Evolutionary conservation across 2,329 filamentous ascomycete species (phyloP).

Genomic region (Penicillium sp.): DNA sequence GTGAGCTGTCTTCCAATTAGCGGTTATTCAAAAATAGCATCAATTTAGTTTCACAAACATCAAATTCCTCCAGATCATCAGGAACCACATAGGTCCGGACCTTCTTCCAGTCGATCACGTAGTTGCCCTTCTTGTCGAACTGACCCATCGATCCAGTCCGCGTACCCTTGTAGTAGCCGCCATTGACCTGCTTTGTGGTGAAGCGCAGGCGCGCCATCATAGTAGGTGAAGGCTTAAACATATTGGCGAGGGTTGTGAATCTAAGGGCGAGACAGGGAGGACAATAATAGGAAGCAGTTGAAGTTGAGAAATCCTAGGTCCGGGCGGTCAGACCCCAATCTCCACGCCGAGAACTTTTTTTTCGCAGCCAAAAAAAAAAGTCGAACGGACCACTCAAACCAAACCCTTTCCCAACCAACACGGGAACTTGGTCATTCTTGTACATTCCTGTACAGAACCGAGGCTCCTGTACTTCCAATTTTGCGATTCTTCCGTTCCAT

Average conservation of each 20-base stretch:
- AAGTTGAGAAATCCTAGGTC: constrained; percentile 1
- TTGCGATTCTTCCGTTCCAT: constrained; percentile 1
- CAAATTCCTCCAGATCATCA: constrained; percentile 65
- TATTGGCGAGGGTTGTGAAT: constrained; percentile 18
- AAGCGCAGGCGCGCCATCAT: constrained; percentile 75
- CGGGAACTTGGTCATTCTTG: not conserved
- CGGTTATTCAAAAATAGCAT: not conserved
- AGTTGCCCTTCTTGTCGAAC: constrained; percentile 63
- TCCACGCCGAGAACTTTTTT: constrained; percentile 39
- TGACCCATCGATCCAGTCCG: constrained; percentile 84
- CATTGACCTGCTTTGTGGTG: constrained; percentile 89
- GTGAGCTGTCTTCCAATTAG: constrained; percentile 38
- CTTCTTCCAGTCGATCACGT: constrained; percentile 79
- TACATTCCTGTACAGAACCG: no score
- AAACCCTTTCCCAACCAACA: not conserved
- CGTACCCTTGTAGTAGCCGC: constrained; percentile 97
- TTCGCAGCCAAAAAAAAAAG: constrained; percentile 30
- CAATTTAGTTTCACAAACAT: constrained; percentile 52
- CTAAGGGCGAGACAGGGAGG: constrained; percentile 23
- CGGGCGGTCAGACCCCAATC: constrained; percentile 29
- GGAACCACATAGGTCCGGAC: constrained; percentile 90
- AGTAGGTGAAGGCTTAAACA: constrained; percentile 47
- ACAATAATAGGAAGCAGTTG: constrained; percentile 5
- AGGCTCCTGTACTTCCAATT: not conserved
- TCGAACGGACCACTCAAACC: constrained; percentile 19